Evolutionary conservation across 225 moss, liverwort and hornwort species (phyloP).

Genomic region (Neckera pumila): DNA sequence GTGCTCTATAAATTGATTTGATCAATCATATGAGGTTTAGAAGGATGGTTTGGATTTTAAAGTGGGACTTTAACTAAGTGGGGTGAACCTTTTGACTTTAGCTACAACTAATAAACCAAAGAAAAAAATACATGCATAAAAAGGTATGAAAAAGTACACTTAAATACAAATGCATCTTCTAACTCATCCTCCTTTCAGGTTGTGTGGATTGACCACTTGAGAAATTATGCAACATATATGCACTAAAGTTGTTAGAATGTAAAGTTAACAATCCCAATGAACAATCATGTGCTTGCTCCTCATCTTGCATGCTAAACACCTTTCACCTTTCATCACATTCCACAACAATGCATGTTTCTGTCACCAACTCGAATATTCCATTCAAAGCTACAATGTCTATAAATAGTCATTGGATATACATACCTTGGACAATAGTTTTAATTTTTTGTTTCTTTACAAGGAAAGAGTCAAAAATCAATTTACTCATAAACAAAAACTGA

Average conservation of each 20-base stretch:
- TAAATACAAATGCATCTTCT: neutral
- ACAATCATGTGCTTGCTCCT: neutral
- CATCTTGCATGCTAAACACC: neutral
- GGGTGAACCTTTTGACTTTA: neutral
- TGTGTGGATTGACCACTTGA: fast-evolving
- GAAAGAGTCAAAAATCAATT: neutral
- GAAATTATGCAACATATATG: neutral
- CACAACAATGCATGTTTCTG: neutral
- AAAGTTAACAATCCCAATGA: neutral
- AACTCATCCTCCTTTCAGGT: neutral
- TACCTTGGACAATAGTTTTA: neutral
- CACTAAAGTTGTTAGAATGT: neutral
- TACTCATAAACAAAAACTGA: fast-evolving
- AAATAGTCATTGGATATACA: neutral
- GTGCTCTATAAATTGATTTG: neutral
- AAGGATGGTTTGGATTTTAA: neutral
- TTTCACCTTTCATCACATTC: neutral
- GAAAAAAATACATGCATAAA: neutral
- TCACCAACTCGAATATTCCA: neutral
- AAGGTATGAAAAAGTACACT: neutral
- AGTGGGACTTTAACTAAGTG: neutral
- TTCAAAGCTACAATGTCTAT: neutral
- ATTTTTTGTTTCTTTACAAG: neutral
- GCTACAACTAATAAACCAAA: neutral
- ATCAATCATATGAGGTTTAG: neutral